Conservation (phyloP, 495 filamentous ascomycete species). For the Articulospora tetracladia region DNA sequence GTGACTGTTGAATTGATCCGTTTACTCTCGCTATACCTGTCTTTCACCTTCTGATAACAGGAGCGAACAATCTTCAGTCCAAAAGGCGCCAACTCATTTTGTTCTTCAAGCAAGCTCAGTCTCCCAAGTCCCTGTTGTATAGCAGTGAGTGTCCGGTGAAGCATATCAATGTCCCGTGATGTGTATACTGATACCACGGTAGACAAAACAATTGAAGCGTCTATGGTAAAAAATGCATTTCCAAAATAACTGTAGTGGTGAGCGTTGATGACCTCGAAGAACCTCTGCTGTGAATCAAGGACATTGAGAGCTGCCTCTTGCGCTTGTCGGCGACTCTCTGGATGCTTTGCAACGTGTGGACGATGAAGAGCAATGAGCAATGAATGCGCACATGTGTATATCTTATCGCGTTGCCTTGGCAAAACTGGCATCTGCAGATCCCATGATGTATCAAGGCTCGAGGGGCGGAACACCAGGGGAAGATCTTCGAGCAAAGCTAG, state of each 20-base stretch:
- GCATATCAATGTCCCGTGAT: not conserved
- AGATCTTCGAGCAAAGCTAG: not conserved
- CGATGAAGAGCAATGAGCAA: constrained; percentile 1
- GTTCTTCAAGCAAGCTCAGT: not conserved
- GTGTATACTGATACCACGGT: not conserved
- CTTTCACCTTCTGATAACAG: constrained; percentile 3
- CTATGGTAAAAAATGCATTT: not conserved
- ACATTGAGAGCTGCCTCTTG: constrained; percentile 1
- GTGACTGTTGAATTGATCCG: not conserved
- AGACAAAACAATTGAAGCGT: not conserved
- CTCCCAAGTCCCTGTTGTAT: not conserved
- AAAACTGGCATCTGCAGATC: not conserved
- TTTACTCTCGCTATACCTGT: not conserved
- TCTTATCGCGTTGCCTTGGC: not conserved
- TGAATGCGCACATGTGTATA: not conserved
- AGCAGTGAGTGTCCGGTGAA: not conserved
- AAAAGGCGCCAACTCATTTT: not conserved
- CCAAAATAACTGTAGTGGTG: constrained; percentile 1
- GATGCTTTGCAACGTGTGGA: not conserved
- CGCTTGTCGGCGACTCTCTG: not conserved
- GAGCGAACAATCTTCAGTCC: not conserved
- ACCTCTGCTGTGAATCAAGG: not conserved
- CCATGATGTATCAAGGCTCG: constrained; percentile 1
- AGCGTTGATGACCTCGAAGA: not conserved
- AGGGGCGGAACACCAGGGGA: not conserved